Base-by-base conservation (phyloP, 2,329 filamentous ascomycete species). In the Hypoxylon sp. region DNA sequence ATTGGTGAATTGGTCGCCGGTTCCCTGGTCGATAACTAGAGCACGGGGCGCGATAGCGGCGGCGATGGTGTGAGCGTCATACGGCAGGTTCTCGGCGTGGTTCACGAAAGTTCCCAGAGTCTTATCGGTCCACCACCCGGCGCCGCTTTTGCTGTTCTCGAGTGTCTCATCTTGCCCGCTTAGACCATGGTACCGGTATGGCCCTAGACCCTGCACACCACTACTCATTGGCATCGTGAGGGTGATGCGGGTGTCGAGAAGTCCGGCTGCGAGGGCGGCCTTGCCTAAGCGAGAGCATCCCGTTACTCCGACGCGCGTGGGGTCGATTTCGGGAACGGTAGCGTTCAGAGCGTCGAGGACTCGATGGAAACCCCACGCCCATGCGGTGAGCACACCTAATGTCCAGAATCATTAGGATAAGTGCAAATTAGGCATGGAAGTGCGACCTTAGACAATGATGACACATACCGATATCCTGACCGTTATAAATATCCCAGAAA, bases 21-120 rank as follows among this genome's bases (percentile, higher is more conserved):
- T 83, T 14, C 86, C 85, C 75, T 89, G 86, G 56, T 88, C 86
- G 23, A 86, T 83, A 19, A 87, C 78, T 5, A 89, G 76, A 2
- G 85, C 85, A 21, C 86, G 79, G 2, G 87, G 87, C n/a, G 86
- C 86, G 28, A 89, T 81, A 19, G 88, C 80, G 6, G 82, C 86
- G n/a, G 85, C 86, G 45, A 89, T 82, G 70, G 85, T 83, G 75
- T 89, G 87, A 52, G 87, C 86, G 71, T 89, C 87, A 68, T 84
- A 84, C 2, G 87, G 85, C 48, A 89, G 79, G 72, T 82, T 82
- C 73, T 83, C 82, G 61, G 81, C 80, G 69, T 80, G 84, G 81
- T 90, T 87, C 84, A 83, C 80, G 68, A 83, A 81, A 10, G 84
- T 92, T 55, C 85, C 83, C 57, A 88, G 84, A 38, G 77, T 77